Evolutionary conservation across 192 early-diverging fungal genomes (phyloP).

Genomic region (Chytriomyces sp.): DNA sequence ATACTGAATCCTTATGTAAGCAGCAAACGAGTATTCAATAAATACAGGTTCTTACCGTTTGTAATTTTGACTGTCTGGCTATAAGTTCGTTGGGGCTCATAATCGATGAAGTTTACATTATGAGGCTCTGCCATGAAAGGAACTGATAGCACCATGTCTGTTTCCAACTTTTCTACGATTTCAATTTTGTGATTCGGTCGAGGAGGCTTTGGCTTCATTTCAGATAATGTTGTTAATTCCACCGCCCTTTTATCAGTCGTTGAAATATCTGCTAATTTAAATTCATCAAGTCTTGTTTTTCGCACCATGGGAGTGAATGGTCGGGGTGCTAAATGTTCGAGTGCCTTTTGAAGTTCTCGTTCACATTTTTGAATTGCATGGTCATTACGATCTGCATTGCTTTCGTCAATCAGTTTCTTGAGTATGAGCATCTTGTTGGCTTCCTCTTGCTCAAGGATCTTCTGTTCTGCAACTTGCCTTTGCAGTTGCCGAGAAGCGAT

Average conservation of each 20-base stretch:
- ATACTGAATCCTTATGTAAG: too few relatives aligned
- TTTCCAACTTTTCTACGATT: neutral
- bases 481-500: conserved; percentile 1
- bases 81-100: conserved; percentile 31
- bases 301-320: neutral
- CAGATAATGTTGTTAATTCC: too few relatives aligned
- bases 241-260: too few relatives aligned
- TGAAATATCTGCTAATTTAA: too few relatives aligned
- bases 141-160: neutral
- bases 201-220: conserved; percentile 1
- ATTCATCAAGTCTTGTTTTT: neutral
- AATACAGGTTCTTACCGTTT: too few relatives aligned
- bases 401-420: conserved; percentile 1
- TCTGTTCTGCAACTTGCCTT: neutral
- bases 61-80: conserved; percentile 31
- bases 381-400: neutral
- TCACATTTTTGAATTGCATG: neutral
- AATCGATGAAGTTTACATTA: conserved; percentile 32
- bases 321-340: conserved; percentile 16
- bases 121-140: conserved; percentile 31
- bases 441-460: neutral
- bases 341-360: conserved; percentile 6
- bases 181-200: conserved; percentile 20
- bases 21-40: too few relatives aligned
- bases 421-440: conserved; percentile 3